A percentile compares a stretch with the other conserved stretches of the same genome.
Conservation (phyloP, 768 basidiomycete genomes). For the Trametes punicea region DNA sequence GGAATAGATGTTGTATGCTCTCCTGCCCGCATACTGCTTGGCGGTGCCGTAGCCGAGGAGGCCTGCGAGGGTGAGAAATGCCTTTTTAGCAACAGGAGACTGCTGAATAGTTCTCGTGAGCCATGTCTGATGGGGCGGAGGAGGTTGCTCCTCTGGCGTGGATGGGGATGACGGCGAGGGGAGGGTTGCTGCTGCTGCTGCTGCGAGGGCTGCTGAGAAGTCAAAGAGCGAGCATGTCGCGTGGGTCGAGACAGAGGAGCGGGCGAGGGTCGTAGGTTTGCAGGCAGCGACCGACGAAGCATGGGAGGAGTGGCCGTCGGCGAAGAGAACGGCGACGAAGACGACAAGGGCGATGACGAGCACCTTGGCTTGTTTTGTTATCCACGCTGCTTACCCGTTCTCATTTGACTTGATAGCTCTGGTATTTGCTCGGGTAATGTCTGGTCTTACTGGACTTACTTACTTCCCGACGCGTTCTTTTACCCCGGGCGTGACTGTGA, state of each 20-base stretch:
- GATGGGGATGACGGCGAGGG: neutral
- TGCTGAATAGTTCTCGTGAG: constrained; percentile 50
- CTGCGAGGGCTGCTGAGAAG: constrained; percentile 4
- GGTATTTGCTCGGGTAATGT: no score
- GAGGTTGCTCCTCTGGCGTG: neutral
- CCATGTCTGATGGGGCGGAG: constrained; percentile 37
- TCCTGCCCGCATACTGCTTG: constrained; percentile 57
- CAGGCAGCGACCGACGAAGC: neutral
- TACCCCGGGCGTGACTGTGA: neutral
- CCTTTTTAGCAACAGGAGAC: constrained; percentile 43
- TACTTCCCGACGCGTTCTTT: no score
- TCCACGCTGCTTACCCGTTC: no score
- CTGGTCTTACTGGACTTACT: no score
- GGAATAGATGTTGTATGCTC: constrained; percentile 58
- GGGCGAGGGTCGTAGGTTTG: no score
- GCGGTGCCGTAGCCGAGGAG: constrained; percentile 58
- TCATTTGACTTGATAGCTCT: no score
- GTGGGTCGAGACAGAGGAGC: neutral
- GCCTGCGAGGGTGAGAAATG: constrained; percentile 48
- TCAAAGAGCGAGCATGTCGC: constrained; percentile 1
- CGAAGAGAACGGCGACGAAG: neutral
- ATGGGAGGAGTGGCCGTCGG: neutral
- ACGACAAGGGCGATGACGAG: no score
- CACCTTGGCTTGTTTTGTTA: no score
- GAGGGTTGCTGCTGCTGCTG: neutral